A percentile compares a stretch with the other conserved stretches of the same genome.
phyloP scores from a whole-genome alignment of 1,284 basidiomycete genomes.

The Schizopora paradoxa region DNA sequence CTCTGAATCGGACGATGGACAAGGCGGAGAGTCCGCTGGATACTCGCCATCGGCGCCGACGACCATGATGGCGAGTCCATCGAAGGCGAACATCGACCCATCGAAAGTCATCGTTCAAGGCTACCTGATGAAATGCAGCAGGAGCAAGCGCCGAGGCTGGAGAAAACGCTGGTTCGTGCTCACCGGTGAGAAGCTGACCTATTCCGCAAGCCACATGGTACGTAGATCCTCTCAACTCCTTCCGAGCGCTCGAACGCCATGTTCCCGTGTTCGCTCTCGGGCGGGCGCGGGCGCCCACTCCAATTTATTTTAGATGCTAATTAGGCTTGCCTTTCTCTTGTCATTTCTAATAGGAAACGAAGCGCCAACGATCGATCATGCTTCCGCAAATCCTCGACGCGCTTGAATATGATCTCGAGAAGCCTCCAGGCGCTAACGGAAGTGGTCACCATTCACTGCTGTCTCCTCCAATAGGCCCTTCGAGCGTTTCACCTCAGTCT shows the following conservation, averaged over 20 bases:
- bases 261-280: constrained; percentile 2
- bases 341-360: constrained; percentile 60
- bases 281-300: neutral
- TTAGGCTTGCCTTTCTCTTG: constrained; percentile 17
- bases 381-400: constrained; percentile 88
- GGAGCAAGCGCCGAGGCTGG: constrained; percentile 90
- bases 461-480: constrained; percentile 2
- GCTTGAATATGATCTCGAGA: constrained; percentile 69
- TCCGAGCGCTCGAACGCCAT: constrained; percentile 10
- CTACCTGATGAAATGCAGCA: constrained; percentile 98
- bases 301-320: constrained; percentile 11
- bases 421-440: neutral
- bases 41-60: constrained; percentile 36
- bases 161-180: constrained; percentile 91
- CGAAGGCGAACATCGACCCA: constrained; percentile 44
- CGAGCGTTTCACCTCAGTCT: neutral
- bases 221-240: constrained; percentile 28
- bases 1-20: constrained; percentile 71
- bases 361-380: constrained; percentile 81
- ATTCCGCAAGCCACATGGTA: constrained; percentile 88
- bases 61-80: constrained; percentile 35
- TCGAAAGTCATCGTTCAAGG: constrained; percentile 78
- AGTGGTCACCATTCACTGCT: constrained; percentile 3
- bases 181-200: constrained; percentile 75
- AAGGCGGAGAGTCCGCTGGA: constrained; percentile 31